phyloP scores from a whole-genome alignment of 371 early-diverging fungal species.

The Mortierella sp. region DNA sequence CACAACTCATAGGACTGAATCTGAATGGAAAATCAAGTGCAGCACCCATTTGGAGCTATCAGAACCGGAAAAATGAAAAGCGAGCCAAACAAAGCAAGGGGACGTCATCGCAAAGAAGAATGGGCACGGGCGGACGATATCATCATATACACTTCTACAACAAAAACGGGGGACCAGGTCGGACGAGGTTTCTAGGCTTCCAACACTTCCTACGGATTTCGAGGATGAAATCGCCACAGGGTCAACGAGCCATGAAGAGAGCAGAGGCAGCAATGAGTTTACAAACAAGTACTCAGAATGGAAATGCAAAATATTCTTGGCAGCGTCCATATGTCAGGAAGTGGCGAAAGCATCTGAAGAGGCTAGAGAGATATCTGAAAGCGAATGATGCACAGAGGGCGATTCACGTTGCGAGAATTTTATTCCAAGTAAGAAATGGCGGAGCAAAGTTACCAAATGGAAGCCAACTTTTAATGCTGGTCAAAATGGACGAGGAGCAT shows the following conservation, averaged over 20 bases:
- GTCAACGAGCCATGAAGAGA: slow-evolving; percentile 7
- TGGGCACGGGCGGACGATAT: slow-evolving; percentile 3
- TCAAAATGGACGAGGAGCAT: slow-evolving; percentile 10
- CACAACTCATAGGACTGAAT: slow-evolving; percentile 19
- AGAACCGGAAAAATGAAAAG: background rate
- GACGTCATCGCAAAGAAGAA: background rate
- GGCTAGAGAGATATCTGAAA: background rate
- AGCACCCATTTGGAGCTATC: background rate
- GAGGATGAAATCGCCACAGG: slow-evolving; percentile 5
- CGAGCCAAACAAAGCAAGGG: background rate
- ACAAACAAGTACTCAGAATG: background rate
- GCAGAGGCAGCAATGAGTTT: background rate
- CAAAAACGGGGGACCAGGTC: background rate
- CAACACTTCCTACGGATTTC: slow-evolving; percentile 23
- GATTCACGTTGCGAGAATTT: slow-evolving; percentile 14
- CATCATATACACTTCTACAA: slow-evolving; percentile 36
- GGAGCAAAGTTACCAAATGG: slow-evolving; percentile 31
- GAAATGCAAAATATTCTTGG: slow-evolving; percentile 9
- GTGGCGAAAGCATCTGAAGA: background rate
- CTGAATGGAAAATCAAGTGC: background rate
- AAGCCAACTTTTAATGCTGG: background rate
- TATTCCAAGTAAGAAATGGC: slow-evolving; percentile 9
- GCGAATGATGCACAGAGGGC: background rate
- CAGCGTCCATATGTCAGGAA: slow-evolving; percentile 2
- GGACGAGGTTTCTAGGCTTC: slow-evolving; percentile 30